Evolutionary conservation across 148 eudicot species (phyloP).

Genomic region (Limonium bicolor): DNA sequence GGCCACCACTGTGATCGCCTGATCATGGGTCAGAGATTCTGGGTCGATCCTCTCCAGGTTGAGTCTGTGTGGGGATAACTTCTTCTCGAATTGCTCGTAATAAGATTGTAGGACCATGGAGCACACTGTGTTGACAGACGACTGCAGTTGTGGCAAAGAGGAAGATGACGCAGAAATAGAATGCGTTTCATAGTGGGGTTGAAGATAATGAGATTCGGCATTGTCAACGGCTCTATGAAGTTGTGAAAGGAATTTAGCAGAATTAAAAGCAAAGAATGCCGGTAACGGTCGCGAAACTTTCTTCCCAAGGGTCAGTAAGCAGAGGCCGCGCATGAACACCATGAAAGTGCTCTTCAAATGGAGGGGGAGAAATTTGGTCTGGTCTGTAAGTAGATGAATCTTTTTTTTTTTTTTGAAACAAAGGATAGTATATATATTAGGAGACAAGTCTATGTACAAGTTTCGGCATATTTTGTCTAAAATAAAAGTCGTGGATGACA

Average conservation of each 20-base stretch:
- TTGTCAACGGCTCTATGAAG: not conserved
- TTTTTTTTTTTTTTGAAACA: too few relatives aligned
- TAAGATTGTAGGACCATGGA: constrained; percentile 51
- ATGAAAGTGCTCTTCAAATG: not conserved
- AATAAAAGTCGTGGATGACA: too few relatives aligned
- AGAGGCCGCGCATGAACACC: too few relatives aligned
- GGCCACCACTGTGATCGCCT: constrained; percentile 55
- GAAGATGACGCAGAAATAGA: not conserved
- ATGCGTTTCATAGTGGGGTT: not conserved
- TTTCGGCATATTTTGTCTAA: too few relatives aligned
- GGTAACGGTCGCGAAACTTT: not conserved
- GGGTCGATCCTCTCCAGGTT: constrained; percentile 21
- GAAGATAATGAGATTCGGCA: constrained; percentile 1
- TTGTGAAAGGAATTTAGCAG: not conserved
- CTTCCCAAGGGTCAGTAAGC: too few relatives aligned
- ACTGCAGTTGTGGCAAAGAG: constrained; percentile 16
- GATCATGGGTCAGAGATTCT: constrained; percentile 39
- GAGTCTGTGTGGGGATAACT: constrained; percentile 21
- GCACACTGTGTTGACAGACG: constrained; percentile 33
- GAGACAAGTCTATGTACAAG: too few relatives aligned
- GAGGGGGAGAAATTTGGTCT: too few relatives aligned
- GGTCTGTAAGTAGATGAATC: too few relatives aligned
- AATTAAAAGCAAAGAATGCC: not conserved
- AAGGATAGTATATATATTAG: too few relatives aligned
- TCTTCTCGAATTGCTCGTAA: constrained; percentile 27